A percentile compares a stretch with the other conserved stretches of the same genome.
Conservation (phyloP, 306 rosid genomes). For the Inga oerstediana region DNA sequence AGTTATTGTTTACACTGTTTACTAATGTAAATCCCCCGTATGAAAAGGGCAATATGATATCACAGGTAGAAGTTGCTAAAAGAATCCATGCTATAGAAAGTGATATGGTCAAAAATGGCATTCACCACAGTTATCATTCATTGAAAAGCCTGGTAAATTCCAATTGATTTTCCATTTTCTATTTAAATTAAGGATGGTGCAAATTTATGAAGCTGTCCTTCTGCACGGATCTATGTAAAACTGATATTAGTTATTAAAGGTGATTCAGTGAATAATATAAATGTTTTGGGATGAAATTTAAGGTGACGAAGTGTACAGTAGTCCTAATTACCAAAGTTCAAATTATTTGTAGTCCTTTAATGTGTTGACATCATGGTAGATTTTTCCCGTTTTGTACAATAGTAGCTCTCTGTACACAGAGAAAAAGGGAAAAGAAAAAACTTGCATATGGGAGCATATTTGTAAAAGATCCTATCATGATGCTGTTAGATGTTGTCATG, state of each 20-base stretch:
- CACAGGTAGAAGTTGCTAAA: constrained; percentile 61
- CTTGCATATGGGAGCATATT: constrained; percentile 13
- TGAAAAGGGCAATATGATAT: constrained; percentile 62
- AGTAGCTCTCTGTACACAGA: not conserved
- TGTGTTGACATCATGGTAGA: not conserved
- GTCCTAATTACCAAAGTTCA: not conserved
- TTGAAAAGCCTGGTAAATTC: constrained; percentile 67
- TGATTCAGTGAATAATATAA: constrained; percentile 14
- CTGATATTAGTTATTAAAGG: constrained; percentile 22
- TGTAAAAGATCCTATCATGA: not conserved
- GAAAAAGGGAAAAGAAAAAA: not conserved
- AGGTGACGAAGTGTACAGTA: not conserved
- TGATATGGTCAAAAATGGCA: constrained; percentile 67
- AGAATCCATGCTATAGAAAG: constrained; percentile 75
- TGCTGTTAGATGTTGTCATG: constrained; percentile 7
- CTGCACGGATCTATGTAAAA: constrained; percentile 2
- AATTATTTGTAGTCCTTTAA: not conserved
- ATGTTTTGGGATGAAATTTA: constrained; percentile 8
- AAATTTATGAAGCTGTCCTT: constrained; percentile 25
- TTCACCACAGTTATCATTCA: constrained; percentile 72
- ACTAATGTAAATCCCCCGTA: constrained; percentile 77
- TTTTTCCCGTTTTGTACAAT: constrained; percentile 1
- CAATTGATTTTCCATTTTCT: constrained; percentile 26
- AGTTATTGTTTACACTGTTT: constrained; percentile 76
- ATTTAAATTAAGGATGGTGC: constrained; percentile 26